Evolutionary conservation across 306 rosid genomes (phyloP), one percentile per base, ranked within the genome.

Genomic region (Hippophae gyantsensis): DNA sequence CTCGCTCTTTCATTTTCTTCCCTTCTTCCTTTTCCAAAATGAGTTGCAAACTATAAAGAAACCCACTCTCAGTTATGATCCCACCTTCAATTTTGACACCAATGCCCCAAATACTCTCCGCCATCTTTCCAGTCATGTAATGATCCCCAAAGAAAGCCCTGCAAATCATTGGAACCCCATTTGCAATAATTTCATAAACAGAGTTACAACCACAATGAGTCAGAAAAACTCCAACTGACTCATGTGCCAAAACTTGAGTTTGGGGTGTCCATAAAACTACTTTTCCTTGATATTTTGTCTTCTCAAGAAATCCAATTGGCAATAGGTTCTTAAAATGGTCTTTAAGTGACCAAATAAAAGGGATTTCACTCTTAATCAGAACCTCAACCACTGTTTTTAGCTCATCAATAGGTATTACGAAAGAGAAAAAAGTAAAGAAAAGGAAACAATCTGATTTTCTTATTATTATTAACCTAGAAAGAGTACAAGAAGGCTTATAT

Each of bases 221-320:
- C 18, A 18, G 18, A 18, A 18, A 18, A 18, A 18, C 18, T 0
- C 18, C 18, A 18, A 18, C 18, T 18, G 18, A 18, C 18, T 84
- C 87, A 27, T 84, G 87, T 8, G 59, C 80, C 23, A 84, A 55
- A 8, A 81, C 69, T 52, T 69, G 75, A 10, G 46, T 25, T 42
- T 84, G 83, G 4, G 84, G 84, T 43, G 67, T 72, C 87, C 92
- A 85, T 2, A 74, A 10, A 40, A 81, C 83, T 9, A 79, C 32
- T 64, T 72, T 85, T 1, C 87, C 83, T 0, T 2, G 1, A 56
- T 0, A 6, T 6, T 38, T 41, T 2, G 81, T 62, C 40, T 68
- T 70, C 44, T 69, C n/a, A 76, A 43, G 56, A 18, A 18, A 18
- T 18, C 18, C 18, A 18, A 18, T 18, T 18, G 18, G 18, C 18